phyloP scores from a whole-genome alignment of 345 rosid genomes.

The Ceriops decandra region DNA sequence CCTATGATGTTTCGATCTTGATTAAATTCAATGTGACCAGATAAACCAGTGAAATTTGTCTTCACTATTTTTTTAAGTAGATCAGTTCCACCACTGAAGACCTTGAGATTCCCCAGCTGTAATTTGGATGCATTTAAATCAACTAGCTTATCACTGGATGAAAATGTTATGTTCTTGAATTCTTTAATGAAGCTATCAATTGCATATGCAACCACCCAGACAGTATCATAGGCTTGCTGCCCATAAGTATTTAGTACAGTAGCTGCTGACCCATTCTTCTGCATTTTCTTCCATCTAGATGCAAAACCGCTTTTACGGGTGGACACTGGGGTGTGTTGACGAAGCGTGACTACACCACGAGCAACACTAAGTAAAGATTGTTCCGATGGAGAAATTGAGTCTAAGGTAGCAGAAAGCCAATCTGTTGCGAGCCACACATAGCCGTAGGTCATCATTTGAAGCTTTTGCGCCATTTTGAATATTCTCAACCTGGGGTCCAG shows the following conservation, averaged over 20 bases:
- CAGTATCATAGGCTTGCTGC: constrained; percentile 77
- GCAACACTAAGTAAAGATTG: constrained; percentile 27
- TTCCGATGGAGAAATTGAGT: constrained; percentile 43
- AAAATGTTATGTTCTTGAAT: constrained; percentile 52
- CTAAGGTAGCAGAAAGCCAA: constrained; percentile 81
- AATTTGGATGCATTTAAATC: constrained; percentile 25
- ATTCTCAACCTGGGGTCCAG: constrained; percentile 62
- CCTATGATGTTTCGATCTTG: constrained; percentile 42
- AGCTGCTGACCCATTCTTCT: constrained; percentile 36
- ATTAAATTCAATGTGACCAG: constrained; percentile 58
- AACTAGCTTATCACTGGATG: constrained; percentile 36
- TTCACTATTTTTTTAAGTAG: constrained; percentile 48
- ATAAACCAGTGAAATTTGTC: constrained; percentile 68
- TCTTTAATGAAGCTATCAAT: constrained; percentile 48
- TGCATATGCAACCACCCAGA: constrained; percentile 70
- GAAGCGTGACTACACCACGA: constrained; percentile 67
- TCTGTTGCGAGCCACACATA: constrained; percentile 87
- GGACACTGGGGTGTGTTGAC: constrained; percentile 66
- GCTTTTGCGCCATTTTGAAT: constrained; percentile 49
- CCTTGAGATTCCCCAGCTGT: constrained; percentile 47
- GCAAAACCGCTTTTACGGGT: constrained; percentile 40
- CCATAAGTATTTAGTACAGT: constrained; percentile 58
- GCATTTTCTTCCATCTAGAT: constrained; percentile 47
- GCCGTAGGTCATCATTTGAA: constrained; percentile 63
- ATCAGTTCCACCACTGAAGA: constrained; percentile 53